Percentiles rank a stretch among this genome's conserved stretches.
Conservation (phyloP, 1,139 yeast species). For the Pneumocystis murina region DNA sequence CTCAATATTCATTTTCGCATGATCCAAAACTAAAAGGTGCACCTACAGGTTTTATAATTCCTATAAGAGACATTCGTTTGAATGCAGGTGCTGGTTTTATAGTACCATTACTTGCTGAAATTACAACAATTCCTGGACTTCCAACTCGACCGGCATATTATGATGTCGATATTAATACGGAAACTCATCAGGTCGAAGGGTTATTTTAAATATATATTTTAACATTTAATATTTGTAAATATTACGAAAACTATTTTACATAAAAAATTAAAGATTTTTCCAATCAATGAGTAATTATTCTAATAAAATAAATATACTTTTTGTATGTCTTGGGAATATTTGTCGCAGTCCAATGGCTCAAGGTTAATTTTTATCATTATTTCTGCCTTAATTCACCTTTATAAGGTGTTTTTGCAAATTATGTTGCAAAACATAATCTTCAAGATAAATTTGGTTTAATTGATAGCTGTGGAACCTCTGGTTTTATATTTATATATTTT, state of each 20-base stretch:
- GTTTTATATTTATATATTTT: background rate
- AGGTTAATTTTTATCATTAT: background rate
- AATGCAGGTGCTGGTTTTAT: constrained; percentile 94
- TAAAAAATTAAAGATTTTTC: background rate
- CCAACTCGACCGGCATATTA: constrained; percentile 95
- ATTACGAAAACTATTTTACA: background rate
- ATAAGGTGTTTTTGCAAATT: constrained; percentile 56
- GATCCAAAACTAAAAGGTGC: constrained; percentile 90
- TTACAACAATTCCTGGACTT: constrained; percentile 93
- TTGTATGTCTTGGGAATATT: background rate
- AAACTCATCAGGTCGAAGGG: constrained; percentile 88
- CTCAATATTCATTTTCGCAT: constrained; percentile 91
- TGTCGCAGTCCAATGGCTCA: constrained; percentile 1
- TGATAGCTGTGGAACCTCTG: constrained; percentile 35
- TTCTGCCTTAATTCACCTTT: background rate
- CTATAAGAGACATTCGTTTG: constrained; percentile 85
- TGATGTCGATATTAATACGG: constrained; percentile 79
- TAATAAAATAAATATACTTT: background rate
- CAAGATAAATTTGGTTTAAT: constrained; percentile 34
- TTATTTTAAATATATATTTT: constrained; percentile 40
- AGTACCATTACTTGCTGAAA: constrained; percentile 92
- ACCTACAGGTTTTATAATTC: constrained; percentile 86
- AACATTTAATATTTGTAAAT: background rate
- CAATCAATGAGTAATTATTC: background rate
- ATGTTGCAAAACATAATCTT: constrained; percentile 39